Evolutionary conservation across 2,329 filamentous ascomycete genomes (phyloP).

Genomic region (Didymella segeticola): DNA sequence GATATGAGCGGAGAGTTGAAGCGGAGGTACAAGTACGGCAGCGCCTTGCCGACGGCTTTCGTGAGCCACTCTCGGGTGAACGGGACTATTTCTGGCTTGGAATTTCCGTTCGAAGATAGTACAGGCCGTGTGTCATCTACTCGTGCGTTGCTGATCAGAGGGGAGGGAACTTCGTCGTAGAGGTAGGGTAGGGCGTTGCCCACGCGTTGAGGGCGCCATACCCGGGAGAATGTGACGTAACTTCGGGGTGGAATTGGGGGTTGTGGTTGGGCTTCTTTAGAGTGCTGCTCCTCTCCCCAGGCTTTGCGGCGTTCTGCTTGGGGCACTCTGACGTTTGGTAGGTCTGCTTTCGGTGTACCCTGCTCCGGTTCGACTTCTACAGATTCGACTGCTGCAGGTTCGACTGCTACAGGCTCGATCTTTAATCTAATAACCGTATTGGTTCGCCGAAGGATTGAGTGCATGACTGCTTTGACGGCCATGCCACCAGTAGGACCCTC

Average conservation of each 20-base stretch:
- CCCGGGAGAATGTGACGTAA: not conserved
- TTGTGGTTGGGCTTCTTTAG: not conserved
- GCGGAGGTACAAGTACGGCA: not conserved
- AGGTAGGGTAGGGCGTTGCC: not conserved
- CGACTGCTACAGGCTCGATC: not conserved
- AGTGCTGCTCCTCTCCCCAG: no score
- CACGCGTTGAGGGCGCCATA: not conserved
- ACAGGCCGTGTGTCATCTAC: no score
- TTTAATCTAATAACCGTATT: not conserved
- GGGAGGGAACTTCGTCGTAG: not conserved
- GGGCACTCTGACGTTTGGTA: not conserved
- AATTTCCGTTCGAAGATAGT: no score
- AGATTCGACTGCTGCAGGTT: no score
- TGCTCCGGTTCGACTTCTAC: no score
- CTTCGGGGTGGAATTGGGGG: not conserved
- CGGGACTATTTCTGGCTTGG: no score
- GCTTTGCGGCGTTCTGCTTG: not conserved
- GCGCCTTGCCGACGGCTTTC: not conserved
- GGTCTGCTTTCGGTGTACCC: not conserved
- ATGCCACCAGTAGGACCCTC: conserved; percentile 51
- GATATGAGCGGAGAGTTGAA: not conserved
- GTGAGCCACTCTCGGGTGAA: not conserved
- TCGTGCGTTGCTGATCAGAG: not conserved
- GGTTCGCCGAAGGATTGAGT: conserved; percentile 7
- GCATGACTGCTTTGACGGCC: conserved; percentile 53